A percentile compares a stretch with the other conserved stretches of the same genome.
Evolutionary conservation across 352 stramenopile genomes (phyloP).

Genomic region (Globisporangium barbulae): DNA sequence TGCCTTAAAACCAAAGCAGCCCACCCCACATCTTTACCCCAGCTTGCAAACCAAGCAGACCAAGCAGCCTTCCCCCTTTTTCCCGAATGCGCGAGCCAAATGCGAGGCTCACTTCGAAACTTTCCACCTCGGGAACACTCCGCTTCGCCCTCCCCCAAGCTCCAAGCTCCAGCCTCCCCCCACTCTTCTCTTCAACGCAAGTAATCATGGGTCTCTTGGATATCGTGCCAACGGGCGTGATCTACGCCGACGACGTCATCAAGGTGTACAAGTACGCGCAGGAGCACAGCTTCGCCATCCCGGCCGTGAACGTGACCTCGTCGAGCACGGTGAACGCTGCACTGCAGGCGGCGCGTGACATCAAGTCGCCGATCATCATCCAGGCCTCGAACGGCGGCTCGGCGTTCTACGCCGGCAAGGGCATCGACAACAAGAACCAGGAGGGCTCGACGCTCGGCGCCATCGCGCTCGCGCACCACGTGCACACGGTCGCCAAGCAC

Average conservation of each 20-base stretch:
- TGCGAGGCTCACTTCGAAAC: constrained; percentile 16
- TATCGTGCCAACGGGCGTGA: constrained; percentile 80
- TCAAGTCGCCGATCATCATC: constrained; percentile 97
- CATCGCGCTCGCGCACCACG: constrained; percentile 94
- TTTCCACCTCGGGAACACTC: constrained; percentile 18
- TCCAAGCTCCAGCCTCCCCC: constrained; percentile 6
- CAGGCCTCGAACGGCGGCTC: constrained; percentile 97
- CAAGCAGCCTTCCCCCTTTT: not conserved
- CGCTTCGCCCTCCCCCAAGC: not conserved
- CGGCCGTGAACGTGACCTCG: constrained; percentile 96
- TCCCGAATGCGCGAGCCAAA: not conserved
- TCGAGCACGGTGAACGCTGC: constrained; percentile 95
- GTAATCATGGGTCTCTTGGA: constrained; percentile 78
- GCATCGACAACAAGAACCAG: constrained; percentile 94
- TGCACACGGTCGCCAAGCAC: constrained; percentile 94
- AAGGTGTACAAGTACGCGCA: constrained; percentile 93
- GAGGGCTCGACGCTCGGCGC: constrained; percentile 70
- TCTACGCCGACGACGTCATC: constrained; percentile 86
- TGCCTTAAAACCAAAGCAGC: not conserved
- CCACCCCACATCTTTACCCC: not conserved
- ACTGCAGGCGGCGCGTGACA: constrained; percentile 95
- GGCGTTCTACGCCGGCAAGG: constrained; percentile 97
- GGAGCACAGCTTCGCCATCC: constrained; percentile 95
- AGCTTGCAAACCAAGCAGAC: constrained; percentile 11
- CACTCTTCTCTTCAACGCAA: not conserved